Evolutionary conservation across 2,329 filamentous ascomycete genomes (phyloP), one percentile per base, ranked within the genome.

Genomic region (Drechslerella stenobrocha): DNA sequence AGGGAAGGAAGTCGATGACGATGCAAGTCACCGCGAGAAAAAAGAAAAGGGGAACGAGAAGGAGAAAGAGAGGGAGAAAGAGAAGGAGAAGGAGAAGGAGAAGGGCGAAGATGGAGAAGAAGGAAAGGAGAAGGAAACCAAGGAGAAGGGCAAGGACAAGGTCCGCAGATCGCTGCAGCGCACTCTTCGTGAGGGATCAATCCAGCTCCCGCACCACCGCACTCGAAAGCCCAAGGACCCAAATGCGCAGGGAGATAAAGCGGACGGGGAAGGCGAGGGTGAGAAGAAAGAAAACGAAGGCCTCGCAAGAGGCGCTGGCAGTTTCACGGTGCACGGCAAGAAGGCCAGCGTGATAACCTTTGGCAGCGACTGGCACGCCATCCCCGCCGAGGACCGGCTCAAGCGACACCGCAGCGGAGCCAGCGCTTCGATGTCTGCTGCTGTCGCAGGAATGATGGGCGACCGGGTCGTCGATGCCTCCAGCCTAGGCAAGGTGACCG

Each of bases 321-420:
- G 89, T 73, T 98, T 98, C 76, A 95, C 93, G 2, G 86, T 98
- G 2, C 93, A 98, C 74, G 72, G 93, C 67, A 98, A 97, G 79
- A 97, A 98, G 77, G 93, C 93, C 1, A 96, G 90, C 0, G 89
- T 98, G 58, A 89, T 98, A 72, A 95, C 89, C n/a, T 95, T 98
- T 75, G 90, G 91, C 6, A 85, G 86, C n/a, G 92, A 96, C 72
- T 86, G 96, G 79, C 87, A 92, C 73, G 87, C 83, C 64, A 84
- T 91, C 77, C 82, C 86, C 0, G 81, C 84, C 0, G 88, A 92
- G 67, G 87, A 91, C 73, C 84, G 86, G 34, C 78, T 89, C 40
- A 83, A 85, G 60, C 79, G 86, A 48, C 82, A 85, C 56, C 88
- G 64, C 34, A 69, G 64, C 24, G 64, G 42, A n/a, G 64, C 64